A percentile compares a stretch with the other conserved stretches of the same genome.
These are phyloP conservation scores for Helotiales sp. DNA, from an alignment of 2,329 filamentous ascomycete species.

Conservation along the genomic window DNA sequence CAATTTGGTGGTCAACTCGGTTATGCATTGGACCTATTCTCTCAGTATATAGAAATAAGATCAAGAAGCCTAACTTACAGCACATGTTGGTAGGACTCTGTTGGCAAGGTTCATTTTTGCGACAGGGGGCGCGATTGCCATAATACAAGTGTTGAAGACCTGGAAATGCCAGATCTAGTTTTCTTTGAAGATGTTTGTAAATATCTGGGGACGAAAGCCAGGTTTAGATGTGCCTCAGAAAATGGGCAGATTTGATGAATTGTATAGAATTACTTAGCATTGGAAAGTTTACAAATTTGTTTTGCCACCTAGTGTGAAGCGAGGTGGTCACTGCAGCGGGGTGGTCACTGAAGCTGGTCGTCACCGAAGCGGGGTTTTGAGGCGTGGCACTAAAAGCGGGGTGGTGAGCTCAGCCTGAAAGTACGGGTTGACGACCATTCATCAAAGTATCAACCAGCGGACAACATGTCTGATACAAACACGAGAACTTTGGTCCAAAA, in stretches of 20 bases:
- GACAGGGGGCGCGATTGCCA: background rate
- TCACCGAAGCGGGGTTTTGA: background rate
- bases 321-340: background rate
- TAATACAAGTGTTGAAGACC: background rate
- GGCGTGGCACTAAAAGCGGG: no score
- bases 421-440: background rate
- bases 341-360: background rate
- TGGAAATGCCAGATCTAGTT: background rate
- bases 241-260: background rate
- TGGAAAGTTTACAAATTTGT: background rate
- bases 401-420: background rate
- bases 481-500: background rate
- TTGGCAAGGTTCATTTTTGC: background rate
- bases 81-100: background rate
- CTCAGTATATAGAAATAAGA: background rate
- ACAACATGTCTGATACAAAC: background rate
- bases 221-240: background rate
- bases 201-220: background rate
- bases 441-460: background rate
- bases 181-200: background rate
- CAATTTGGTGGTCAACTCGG: background rate
- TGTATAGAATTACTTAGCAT: background rate
- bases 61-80: conserved; percentile 1
- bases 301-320: background rate
- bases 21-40: background rate